These are phyloP conservation scores for Tympanopsis confertula DNA, from an alignment of 2,329 filamentous ascomycete species.

Conservation along the genomic window DNA sequence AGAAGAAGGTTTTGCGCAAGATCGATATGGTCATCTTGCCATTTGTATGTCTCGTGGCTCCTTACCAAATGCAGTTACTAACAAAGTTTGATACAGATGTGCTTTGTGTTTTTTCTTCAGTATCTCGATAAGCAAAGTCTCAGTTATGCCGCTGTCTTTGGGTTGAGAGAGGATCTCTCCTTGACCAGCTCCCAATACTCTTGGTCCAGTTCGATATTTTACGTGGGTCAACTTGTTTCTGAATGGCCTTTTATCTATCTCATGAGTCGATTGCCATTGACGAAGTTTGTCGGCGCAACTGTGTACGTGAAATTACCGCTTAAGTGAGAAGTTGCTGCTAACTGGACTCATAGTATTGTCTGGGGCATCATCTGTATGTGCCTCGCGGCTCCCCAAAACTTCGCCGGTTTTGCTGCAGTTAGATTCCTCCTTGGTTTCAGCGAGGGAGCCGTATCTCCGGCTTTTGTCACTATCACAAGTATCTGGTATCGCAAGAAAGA, in stretches of 20 bases:
- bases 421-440: constrained; percentile 29
- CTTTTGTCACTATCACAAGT: constrained; percentile 31
- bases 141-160: constrained; percentile 34
- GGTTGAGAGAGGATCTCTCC: constrained; percentile 30
- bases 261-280: constrained; percentile 34
- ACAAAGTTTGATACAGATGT: constrained; percentile 15
- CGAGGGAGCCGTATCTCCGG: constrained; percentile 27
- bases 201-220: constrained; percentile 33
- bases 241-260: constrained; percentile 38
- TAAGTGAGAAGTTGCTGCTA: neutral
- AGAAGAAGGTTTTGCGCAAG: constrained; percentile 16
- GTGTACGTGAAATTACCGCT: constrained; percentile 17
- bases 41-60: constrained; percentile 8
- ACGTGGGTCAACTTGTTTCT: constrained; percentile 29
- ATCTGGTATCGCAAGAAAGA: constrained; percentile 26
- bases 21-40: constrained; percentile 18
- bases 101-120: constrained; percentile 27
- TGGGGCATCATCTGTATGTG: constrained; percentile 31
- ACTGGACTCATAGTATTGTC: constrained; percentile 16
- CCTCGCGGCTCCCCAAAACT: constrained; percentile 25
- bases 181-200: constrained; percentile 32
- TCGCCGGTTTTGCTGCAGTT: constrained; percentile 22
- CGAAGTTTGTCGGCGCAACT: constrained; percentile 34
- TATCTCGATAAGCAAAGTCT: constrained; percentile 36
- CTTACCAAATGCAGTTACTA: neutral